Base-by-base conservation (phyloP, 1,284 basidiomycete species). In the Pholiota adiposa region DNA sequence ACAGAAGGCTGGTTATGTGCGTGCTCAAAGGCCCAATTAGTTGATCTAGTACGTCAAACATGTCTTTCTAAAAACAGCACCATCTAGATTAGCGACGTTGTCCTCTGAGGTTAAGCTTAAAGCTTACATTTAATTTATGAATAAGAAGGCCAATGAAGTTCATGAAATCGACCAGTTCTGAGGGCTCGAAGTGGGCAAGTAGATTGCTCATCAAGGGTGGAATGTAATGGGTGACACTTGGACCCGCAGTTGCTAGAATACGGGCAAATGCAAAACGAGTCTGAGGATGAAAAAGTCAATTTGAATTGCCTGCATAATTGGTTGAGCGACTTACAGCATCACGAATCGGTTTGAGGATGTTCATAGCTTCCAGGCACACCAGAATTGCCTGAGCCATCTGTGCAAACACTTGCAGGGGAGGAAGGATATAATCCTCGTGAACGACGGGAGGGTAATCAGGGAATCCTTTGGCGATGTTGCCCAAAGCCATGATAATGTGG, bases 391-490 rank as follows among this genome's bases (percentile, higher is more conserved):
- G 94, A 0, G 94, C 94, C 68, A 95, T 87, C 70, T 93, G 86
- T 65, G 87, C 85, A 78, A 99, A 97, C 12, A 97, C 88, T 56
- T 89, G 85, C 58, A 95, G 76, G 0, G 90, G 89, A 2, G 94
- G 91, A 19, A 88, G 77, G n/a, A 88, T 82, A 65, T 89, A 88
- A 43, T 81, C 83, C 66, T 83, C 79, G 0, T 90, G 85, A 3
- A 89, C 78, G 9, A 84, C 82, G 31, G 84, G 87, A 29, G 90
- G 90, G 67, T 89, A 91, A 70, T 94, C 91, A 0, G 97, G 97
- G 78, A 99, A 99, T 7, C 98, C 98, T 77, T 98, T 98, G 50
- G 96, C 93, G 56, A 99, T 87, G 69, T 94, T 94, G 16, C 96
- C 96, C 12, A 98, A 81, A 1, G 96, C 97, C 85, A 98, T 92